Evolutionary conservation across 2,329 filamentous ascomycete genomes (phyloP), one percentile per base, ranked within the genome.

Genomic region (Neophaeococcomyces aloes): DNA sequence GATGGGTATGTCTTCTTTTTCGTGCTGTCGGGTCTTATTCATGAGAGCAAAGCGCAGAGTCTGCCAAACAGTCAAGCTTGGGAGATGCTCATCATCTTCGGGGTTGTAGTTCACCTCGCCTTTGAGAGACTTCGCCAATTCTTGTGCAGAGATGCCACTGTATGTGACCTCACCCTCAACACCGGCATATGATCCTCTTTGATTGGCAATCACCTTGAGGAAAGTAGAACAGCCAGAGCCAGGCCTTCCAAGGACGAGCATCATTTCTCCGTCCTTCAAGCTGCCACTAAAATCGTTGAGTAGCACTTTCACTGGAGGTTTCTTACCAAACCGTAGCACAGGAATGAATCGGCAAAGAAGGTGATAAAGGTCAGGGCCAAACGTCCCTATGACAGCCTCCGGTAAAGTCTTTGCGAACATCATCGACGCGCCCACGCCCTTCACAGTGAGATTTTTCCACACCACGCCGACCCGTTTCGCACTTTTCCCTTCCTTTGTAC

Each of bases 51-150:
- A 88, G 3, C 74, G 76, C 32, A 89, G 66, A 0, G 84, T 88
- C 61, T 87, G 81, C 72, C 81, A 83, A 0, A 89, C 84, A 4
- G 79, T 86, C 29, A 89, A 67, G 1, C 72, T 71, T 2, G 84
- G 79, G 56, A 87, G 79, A 59, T 89, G 84, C 14, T 76, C 70
- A 55, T 87, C 83, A 52, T 86, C 83, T 59, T 89, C 83, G 13
- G 75, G 76, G 53, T 85, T 86, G 60, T 87, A 88, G 53, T 79
- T 81, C 56, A 86, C 81, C 59, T 88, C 83, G 29, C 83, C 83
- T 35, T 81, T 71, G 60, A 82, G 87, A 49, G 74, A 68, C 56
- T 79, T 78, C 55, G 74, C 70, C 56, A 85, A 80, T 53, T 81
- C 77, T 21, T 75, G 67, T 0, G 83, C 79, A 1, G 79, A 64